A percentile compares a stretch with the other conserved stretches of the same genome.
phyloP scores from a whole-genome alignment of 176 grass and related monocot genomes.

The Bolboschoenus planiculmis region DNA sequence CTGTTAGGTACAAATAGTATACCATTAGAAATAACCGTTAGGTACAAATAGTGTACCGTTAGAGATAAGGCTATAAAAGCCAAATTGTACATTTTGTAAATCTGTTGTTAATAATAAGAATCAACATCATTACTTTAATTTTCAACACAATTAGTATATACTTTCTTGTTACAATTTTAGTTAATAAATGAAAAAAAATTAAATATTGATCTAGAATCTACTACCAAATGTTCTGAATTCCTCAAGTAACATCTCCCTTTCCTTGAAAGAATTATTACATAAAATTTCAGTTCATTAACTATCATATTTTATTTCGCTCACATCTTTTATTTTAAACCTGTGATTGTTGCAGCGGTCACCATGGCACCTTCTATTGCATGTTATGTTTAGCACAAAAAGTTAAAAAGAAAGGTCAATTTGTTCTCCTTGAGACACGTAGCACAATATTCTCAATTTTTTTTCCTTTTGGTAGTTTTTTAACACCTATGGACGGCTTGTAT shows the following conservation, averaged over 20 bases:
- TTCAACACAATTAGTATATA: neutral
- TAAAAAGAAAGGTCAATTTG: slow-evolving; percentile 17
- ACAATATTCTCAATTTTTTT: slow-evolving; percentile 26
- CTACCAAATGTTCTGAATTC: neutral
- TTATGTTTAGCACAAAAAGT: slow-evolving; percentile 1
- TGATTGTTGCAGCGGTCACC: neutral
- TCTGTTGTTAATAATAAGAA: too few species aligned
- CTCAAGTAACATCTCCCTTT: neutral
- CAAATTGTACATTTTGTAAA: too few species aligned
- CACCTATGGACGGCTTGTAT: slow-evolving; percentile 35
- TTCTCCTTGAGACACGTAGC: neutral
- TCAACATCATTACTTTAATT: too few species aligned
- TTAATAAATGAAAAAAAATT: neutral
- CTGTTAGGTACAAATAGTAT: too few species aligned
- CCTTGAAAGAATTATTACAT: neutral
- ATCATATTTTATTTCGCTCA: neutral
- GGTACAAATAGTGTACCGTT: too few species aligned
- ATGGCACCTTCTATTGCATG: slow-evolving; percentile 22
- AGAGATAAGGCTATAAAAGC: too few species aligned
- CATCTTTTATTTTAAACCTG: neutral
- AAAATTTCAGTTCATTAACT: neutral
- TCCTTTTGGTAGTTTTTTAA: slow-evolving; percentile 11
- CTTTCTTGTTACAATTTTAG: neutral
- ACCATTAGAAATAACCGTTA: too few species aligned
- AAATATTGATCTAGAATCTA: neutral